phyloP scores from a whole-genome alignment of 176 grass and related monocot species.

The Rhipidocladum racemiflorum region DNA sequence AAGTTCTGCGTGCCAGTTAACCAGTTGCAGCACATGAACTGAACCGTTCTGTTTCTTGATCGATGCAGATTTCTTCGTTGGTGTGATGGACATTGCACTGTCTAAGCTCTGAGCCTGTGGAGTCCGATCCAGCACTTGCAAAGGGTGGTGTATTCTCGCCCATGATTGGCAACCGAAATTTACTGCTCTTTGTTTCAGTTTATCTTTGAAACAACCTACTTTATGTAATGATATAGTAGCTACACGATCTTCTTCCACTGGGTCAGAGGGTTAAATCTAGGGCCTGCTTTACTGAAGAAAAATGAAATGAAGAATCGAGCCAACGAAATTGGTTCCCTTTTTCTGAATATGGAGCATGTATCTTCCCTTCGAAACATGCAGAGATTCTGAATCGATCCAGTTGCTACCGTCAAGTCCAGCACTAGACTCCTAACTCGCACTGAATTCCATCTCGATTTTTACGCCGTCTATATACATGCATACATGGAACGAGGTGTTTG shows the following conservation, averaged over 20 bases:
- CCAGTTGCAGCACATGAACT: no score
- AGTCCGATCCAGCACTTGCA: neutral
- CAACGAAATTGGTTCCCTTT: neutral
- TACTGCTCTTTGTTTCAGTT: neutral
- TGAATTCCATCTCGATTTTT: neutral
- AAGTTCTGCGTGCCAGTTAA: neutral
- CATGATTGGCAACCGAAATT: neutral
- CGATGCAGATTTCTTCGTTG: conserved; percentile 73
- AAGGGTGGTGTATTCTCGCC: neutral
- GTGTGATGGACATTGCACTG: conserved; percentile 74
- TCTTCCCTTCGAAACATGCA: neutral
- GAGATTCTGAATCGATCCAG: neutral
- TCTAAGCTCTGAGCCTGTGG: conserved; percentile 63
- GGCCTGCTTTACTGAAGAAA: neutral
- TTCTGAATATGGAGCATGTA: neutral
- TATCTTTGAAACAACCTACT: neutral
- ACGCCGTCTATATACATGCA: neutral
- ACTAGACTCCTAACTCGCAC: neutral
- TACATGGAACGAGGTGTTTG: neutral
- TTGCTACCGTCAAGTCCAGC: neutral
- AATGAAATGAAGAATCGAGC: neutral
- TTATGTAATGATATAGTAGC: neutral
- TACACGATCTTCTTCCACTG: neutral
- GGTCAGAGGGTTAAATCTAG: neutral
- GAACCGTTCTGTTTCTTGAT: neutral